These are phyloP conservation scores for Hebeloma cylindrosporum DNA, from an alignment of 768 basidiomycete species.

Conservation along the genomic window DNA sequence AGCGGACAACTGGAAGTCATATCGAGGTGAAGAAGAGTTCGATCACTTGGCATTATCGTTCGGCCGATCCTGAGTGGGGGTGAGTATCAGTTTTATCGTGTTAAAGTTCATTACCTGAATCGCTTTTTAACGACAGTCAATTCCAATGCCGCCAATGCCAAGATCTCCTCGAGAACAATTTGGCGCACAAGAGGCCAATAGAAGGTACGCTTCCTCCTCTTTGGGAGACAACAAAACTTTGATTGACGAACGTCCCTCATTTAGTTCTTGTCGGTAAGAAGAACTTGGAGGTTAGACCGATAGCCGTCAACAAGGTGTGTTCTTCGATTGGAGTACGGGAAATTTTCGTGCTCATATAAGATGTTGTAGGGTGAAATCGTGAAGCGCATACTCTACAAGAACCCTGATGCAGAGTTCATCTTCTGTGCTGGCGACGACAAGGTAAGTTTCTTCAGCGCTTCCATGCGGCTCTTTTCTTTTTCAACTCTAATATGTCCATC, in stretches of 20 bases:
- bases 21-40: slow-evolving; percentile 97
- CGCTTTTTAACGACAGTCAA: slow-evolving; percentile 42
- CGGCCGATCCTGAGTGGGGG: slow-evolving; percentile 95
- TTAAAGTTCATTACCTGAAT: slow-evolving; percentile 1
- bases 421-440: slow-evolving; percentile 99
- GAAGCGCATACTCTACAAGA: slow-evolving; percentile 87
- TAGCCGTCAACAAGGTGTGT: slow-evolving; percentile 87
- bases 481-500: not conserved
- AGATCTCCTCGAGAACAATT: slow-evolving; percentile 91
- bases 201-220: slow-evolving; percentile 56
- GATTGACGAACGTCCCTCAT: slow-evolving; percentile 3
- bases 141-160: slow-evolving; percentile 98
- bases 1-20: slow-evolving; percentile 92
- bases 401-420: slow-evolving; percentile 93
- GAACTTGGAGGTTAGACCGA: slow-evolving; percentile 94
- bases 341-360: slow-evolving; percentile 1
- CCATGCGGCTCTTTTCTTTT: not conserved
- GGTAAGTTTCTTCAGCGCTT: slow-evolving; percentile 36
- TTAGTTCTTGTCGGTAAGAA: slow-evolving; percentile 95
- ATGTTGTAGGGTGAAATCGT: slow-evolving; percentile 85
- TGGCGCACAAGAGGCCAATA: slow-evolving; percentile 91
- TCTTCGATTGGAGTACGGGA: slow-evolving; percentile 3
- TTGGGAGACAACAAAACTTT: not conserved
- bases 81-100: slow-evolving; percentile 37
- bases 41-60: slow-evolving; percentile 97